Percentiles rank a stretch among this genome's conserved stretches.
These are phyloP conservation scores for Thermothielavioides terrestris DNA, from an alignment of 495 filamentous ascomycete species.

Conservation along the genomic window DNA sequence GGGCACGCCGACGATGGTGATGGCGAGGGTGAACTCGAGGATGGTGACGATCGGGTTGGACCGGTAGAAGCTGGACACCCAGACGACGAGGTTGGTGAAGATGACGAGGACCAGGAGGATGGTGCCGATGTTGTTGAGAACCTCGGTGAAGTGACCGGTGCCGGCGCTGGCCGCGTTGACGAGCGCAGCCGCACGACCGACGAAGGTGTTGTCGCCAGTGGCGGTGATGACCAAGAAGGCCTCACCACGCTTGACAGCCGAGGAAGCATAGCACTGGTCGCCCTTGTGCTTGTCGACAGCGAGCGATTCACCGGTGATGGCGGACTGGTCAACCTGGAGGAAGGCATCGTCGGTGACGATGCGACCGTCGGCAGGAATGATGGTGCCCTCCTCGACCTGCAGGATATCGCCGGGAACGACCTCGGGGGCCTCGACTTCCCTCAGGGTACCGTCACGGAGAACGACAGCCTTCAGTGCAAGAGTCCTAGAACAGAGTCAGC, in stretches of 20 bases:
- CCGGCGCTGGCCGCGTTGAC: conserved; percentile 64
- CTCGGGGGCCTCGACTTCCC: conserved; percentile 65
- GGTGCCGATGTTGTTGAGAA: conserved; percentile 79
- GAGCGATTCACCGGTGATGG: conserved; percentile 86
- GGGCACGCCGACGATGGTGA: conserved; percentile 89
- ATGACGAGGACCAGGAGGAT: conserved; percentile 73
- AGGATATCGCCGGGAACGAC: conserved; percentile 89
- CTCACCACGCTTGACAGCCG: conserved; percentile 81
- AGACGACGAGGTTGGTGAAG: conserved; percentile 70
- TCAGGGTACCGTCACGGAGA: conserved; percentile 62
- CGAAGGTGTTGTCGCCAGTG: conserved; percentile 81
- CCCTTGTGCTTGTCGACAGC: conserved; percentile 78
- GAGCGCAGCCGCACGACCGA: conserved; percentile 79
- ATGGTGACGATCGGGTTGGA: conserved; percentile 67
- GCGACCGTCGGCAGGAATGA: conserved; percentile 80
- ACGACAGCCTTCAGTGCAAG: conserved; percentile 79
- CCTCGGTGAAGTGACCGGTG: conserved; percentile 80
- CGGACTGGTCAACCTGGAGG: conserved; percentile 86
- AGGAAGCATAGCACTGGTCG: conserved; percentile 75
- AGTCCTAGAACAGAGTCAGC: conserved; percentile 35
- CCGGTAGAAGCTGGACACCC: conserved; percentile 81
- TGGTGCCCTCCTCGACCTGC: conserved; percentile 82
- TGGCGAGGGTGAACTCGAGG: conserved; percentile 74
- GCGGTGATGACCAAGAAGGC: conserved; percentile 71
- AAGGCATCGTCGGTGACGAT: conserved; percentile 70